Base-by-base conservation (phyloP, 2,329 filamentous ascomycete genomes). In the Hortaea sp. region DNA sequence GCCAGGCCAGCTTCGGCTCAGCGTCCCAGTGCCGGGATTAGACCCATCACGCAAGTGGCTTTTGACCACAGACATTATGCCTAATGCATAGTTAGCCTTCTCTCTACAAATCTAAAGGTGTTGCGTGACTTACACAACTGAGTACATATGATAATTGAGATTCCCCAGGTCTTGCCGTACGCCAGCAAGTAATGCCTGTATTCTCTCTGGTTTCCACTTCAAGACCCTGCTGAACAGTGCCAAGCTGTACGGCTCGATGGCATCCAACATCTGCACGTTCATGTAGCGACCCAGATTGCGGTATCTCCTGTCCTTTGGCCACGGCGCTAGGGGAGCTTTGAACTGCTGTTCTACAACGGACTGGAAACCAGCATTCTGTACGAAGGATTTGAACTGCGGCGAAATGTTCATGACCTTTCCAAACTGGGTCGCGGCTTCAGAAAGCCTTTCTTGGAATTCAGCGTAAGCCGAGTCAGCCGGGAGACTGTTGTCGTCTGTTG, bases 141-240 rank as follows among this genome's bases (percentile, higher is more conserved):
- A 61, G 63, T 27, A 54, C 45, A n/a, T 60, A 54, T 48, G 66
- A 58, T 43, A 67, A 62, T 42, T 30, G 13, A 20, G 27, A 29
- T 42, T 20, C 9, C 30, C 13, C 7, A 42, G 20, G 9, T 29
- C 40, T 7, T 42, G 10, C 20, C 27, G 6, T 10, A 42, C 10
- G 9, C 20, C 20, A 9, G 40, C 40, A 7, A 31, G 7, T 9
- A 42, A 29, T 9, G 20, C 40, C 13, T 42, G 27, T 29, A 42
- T 11, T 5, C 30, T 11, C 28, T 42, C 40, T 6, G 10, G 13
- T 5, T 29, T 7, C 40, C 40, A 42, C 10, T 20, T 20, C 20
- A 42, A 9, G 13, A 42, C 40, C 13, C 40, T 29, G 40, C 9
- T 42, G 29, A 42, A 30, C 9, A 42, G 20, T 9, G 13, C 13